Evolutionary conservation across 495 filamentous ascomycete species (phyloP), one percentile per base, ranked within the genome.

Genomic region (Aspergillus sparsus): DNA sequence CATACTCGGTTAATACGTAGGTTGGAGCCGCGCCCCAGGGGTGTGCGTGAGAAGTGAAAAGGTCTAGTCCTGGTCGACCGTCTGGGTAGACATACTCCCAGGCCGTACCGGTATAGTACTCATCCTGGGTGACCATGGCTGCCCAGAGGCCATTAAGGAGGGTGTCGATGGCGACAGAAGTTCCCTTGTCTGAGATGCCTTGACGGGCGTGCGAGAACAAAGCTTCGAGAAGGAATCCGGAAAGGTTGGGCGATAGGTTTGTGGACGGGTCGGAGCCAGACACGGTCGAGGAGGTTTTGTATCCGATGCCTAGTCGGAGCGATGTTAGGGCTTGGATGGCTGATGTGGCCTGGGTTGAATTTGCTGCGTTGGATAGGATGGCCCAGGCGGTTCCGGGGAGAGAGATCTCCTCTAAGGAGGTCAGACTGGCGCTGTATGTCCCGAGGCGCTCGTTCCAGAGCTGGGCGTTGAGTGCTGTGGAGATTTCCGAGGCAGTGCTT

Each of bases 1-100:
- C 61, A 44, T 68, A 71, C 33, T 73, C 64, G 2, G 60, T 67
- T 11, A 74, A 59, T 1, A 75, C 59, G 42, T 71, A 76, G 6
- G 74, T 78, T 6, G 75, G 71, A 15, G 73, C 74, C 8, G 62
- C 71, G 12, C 70, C 68, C 75, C 75, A 77, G 3, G 72, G 74
- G 58, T 78, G 75, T 12, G 61, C 62, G 6, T 73, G 62, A n/a
- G 61, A 67, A 1, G 75, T 78, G 45, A 69, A 77, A 1, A 73
- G 31, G 15, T 64, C 66, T 4, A 78, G 27, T 3, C 75, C 75
- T 4, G 75, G 75, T 6, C 53, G 41, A 5, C 68, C 68, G 47
- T 74, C 68, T 4, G 63, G 62, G 37, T 65, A 62, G 3, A 75
- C 27, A 53, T 76, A 76, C 39, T 78, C 75, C 75, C 75, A 78